A percentile compares a stretch with the other conserved stretches of the same genome.
phyloP scores from a whole-genome alignment of 805 yeast genomes.

The Wickerhamiella sergipiensis region DNA sequence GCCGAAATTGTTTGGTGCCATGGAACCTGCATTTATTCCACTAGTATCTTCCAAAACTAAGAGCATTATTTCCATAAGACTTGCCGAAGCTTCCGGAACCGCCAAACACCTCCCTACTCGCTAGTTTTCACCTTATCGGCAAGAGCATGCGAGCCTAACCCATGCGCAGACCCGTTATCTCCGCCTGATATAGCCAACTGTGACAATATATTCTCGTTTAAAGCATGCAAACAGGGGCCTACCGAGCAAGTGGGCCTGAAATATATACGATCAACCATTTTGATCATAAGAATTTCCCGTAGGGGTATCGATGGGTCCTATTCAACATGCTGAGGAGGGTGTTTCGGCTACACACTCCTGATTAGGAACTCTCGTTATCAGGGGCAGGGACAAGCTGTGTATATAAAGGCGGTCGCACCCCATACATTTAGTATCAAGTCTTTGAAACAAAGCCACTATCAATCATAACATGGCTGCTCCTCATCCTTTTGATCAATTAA shows the following conservation, averaged over 20 bases:
- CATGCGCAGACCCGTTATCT: not conserved
- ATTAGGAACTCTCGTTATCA: not conserved
- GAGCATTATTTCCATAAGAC: no score
- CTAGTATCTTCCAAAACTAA: no score
- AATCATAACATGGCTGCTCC: not conserved
- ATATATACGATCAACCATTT: no score
- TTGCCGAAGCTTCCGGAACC: not conserved
- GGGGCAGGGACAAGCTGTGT: not conserved
- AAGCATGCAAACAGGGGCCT: not conserved
- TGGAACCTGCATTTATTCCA: no score
- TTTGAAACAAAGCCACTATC: not conserved
- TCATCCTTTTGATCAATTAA: slow-evolving; percentile 26
- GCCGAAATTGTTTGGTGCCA: no score
- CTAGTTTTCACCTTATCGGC: not conserved
- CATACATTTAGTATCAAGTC: not conserved
- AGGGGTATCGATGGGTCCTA: no score
- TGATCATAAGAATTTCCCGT: no score
- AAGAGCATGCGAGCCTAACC: not conserved
- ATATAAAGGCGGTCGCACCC: not conserved
- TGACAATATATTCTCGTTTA: not conserved
- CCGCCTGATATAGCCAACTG: not conserved
- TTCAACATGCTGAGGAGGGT: not conserved
- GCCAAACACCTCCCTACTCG: not conserved
- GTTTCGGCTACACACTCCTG: not conserved
- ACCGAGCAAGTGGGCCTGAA: not conserved